phyloP scores from a whole-genome alignment of 257 asterid species.

The Scutellaria barbata region DNA sequence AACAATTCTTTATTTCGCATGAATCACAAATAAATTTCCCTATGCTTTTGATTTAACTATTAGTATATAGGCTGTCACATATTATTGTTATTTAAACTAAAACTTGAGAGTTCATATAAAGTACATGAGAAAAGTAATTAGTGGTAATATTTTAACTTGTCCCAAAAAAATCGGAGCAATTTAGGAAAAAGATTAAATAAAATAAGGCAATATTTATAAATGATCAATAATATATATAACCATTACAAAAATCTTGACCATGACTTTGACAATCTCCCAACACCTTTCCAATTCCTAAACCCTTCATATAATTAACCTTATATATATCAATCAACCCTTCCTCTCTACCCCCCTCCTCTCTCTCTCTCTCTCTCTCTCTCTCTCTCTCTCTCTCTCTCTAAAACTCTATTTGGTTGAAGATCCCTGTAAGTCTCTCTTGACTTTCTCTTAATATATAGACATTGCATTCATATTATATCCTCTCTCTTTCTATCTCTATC shows the following conservation, averaged over 20 bases:
- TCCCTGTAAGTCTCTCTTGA: constrained; percentile 42
- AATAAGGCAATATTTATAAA: not conserved
- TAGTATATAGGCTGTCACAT: too few species aligned
- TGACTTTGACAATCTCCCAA: constrained; percentile 43
- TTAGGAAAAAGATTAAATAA: not conserved
- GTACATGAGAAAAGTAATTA: too few species aligned
- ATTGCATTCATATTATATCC: not conserved
- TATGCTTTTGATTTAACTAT: too few species aligned
- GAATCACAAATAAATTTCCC: too few species aligned
- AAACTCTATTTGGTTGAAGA: constrained; percentile 28
- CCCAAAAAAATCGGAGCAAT: too few species aligned
- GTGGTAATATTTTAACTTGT: too few species aligned
- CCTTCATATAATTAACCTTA: constrained; percentile 35
- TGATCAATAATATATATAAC: not conserved
- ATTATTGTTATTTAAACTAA: too few species aligned
- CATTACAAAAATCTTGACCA: constrained; percentile 35
- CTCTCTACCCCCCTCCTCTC: constrained; percentile 11
- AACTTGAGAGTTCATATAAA: too few species aligned
- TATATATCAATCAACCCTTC: not conserved
- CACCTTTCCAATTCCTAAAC: constrained; percentile 30
- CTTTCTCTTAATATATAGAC: not conserved
- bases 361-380: constrained; percentile 5
- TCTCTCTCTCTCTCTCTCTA: not conserved
- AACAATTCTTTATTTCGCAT: too few species aligned
- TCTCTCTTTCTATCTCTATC: not conserved